Evolutionary conservation across 2,329 filamentous ascomycete species (phyloP), one percentile per base, ranked within the genome.

Genomic region (Aspergillus novofumigatus): DNA sequence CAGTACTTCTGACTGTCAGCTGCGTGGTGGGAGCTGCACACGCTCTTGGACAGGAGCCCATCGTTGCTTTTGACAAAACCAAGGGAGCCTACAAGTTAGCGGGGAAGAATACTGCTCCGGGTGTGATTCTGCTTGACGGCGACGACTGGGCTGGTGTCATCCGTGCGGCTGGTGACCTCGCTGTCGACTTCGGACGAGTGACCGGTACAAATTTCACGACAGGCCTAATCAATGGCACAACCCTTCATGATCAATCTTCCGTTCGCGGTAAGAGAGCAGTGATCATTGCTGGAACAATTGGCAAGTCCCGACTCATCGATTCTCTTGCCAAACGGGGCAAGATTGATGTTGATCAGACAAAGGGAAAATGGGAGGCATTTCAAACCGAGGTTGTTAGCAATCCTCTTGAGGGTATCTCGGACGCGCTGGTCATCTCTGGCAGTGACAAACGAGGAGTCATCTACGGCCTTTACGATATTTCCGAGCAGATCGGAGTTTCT

Each of bases 401-500:
- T 28, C 87, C 87, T 0, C 69, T 86, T 11, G 76, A 80, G 1
- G 84, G 82, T 21, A 81, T 83, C 25, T 66, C 78, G 0, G 77
- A 78, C 58, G 87, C 87, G 1, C 76, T 90, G 20, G 83, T 90
- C 1, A 85, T 91, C 69, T 86, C 83, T 32, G 87, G 86, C 10
- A 86, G 83, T 66, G 86, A 90, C 68, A 83, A 83, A 54, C 78
- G 87, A 59, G 86, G 86, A 14, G 83, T 85, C 2, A 88, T 91
- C 54, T 91, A 82, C 64, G 88, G 88, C 10, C 75, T 89, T 21
- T 91, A 91, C 72, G 86, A 87, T 61, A 71, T 90, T 50, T 88
- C 85, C 23, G 86, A 90, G 71, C 86, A 90, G 68, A 89, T 90
- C 56, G 88, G 88, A 26, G 86, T 90, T 11, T 87, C 84, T 32